Conservation (phyloP, 192 early-diverging fungal species). For the Gigaspora rosea region DNA sequence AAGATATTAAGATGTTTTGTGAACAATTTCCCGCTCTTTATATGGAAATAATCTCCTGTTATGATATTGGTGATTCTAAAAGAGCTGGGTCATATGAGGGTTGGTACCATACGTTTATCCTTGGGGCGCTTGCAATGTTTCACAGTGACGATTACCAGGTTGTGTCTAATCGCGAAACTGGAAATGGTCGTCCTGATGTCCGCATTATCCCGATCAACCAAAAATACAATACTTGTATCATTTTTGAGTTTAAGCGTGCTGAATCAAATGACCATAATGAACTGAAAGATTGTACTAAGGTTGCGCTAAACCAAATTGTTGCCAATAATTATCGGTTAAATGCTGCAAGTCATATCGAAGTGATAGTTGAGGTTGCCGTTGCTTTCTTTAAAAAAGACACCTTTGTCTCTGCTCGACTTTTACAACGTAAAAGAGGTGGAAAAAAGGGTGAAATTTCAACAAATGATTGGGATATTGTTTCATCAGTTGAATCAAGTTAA, state of each 20-base stretch:
- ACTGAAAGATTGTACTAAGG: neutral
- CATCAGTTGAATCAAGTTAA: constrained; percentile 7
- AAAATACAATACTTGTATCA: neutral
- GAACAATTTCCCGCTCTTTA: neutral
- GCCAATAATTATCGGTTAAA: neutral
- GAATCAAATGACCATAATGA: neutral
- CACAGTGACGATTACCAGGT: no score
- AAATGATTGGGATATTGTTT: neutral
- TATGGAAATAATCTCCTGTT: neutral
- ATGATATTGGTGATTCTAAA: constrained; percentile 14
- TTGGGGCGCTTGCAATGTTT: no score
- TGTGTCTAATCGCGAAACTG: constrained; percentile 10
- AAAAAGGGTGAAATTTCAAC: no score
- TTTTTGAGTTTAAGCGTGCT: constrained; percentile 17
- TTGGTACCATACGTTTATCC: no score
- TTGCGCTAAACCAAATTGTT: constrained; percentile 10
- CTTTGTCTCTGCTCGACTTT: neutral
- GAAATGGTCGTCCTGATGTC: neutral
- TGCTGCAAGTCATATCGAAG: neutral
- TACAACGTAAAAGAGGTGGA: neutral
- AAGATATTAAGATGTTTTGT: constrained; percentile 5
- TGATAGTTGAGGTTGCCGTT: constrained; percentile 14
- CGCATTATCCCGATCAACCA: neutral
- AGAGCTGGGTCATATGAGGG: no score
- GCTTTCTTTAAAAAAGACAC: neutral